These are phyloP conservation scores for Linaria vulgaris DNA, from an alignment of 257 asterid species.

Conservation along the genomic window DNA sequence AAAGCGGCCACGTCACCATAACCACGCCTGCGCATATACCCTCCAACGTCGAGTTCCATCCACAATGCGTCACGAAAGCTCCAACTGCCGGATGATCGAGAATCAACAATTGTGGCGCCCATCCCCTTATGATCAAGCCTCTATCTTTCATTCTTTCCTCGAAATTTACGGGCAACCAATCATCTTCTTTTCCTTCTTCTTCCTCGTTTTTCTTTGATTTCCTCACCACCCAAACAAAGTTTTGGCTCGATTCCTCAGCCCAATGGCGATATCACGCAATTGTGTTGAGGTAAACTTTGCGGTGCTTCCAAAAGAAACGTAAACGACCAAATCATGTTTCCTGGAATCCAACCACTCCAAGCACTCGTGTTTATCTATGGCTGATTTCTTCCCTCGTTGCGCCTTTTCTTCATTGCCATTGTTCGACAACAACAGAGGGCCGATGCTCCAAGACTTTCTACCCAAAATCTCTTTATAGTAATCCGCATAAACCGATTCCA, in stretches of 20 bases:
- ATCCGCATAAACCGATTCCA: slow-evolving; percentile 44
- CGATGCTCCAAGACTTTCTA: slow-evolving; percentile 45
- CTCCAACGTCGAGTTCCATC: slow-evolving; percentile 55
- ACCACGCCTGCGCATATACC: slow-evolving; percentile 48
- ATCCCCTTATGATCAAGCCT: slow-evolving; percentile 49
- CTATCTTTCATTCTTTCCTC: slow-evolving; percentile 43
- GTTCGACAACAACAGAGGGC: slow-evolving; percentile 45
- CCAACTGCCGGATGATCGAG: slow-evolving; percentile 39
- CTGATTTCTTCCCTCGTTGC: slow-evolving; percentile 40
- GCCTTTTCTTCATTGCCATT: slow-evolving; percentile 22
- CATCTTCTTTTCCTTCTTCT: slow-evolving; percentile 26
- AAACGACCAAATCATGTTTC: slow-evolving; percentile 49
- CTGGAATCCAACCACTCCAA: slow-evolving; percentile 58
- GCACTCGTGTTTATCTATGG: slow-evolving; percentile 50
- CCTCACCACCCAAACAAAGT: slow-evolving; percentile 72
- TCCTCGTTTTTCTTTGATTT: slow-evolving; percentile 21
- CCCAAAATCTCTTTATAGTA: slow-evolving; percentile 34
- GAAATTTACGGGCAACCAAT: slow-evolving; percentile 58
- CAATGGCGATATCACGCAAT: slow-evolving; percentile 59
- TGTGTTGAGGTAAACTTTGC: slow-evolving; percentile 43
- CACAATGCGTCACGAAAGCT: slow-evolving; percentile 54
- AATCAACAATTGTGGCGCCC: slow-evolving; percentile 39
- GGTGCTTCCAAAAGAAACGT: slow-evolving; percentile 61
- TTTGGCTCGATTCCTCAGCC: slow-evolving; percentile 56
- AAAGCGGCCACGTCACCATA: slow-evolving; percentile 55